A percentile compares a stretch with the other conserved stretches of the same genome.
Conservation (phyloP, 805 yeast genomes). For the Pichia deserticola region DNA sequence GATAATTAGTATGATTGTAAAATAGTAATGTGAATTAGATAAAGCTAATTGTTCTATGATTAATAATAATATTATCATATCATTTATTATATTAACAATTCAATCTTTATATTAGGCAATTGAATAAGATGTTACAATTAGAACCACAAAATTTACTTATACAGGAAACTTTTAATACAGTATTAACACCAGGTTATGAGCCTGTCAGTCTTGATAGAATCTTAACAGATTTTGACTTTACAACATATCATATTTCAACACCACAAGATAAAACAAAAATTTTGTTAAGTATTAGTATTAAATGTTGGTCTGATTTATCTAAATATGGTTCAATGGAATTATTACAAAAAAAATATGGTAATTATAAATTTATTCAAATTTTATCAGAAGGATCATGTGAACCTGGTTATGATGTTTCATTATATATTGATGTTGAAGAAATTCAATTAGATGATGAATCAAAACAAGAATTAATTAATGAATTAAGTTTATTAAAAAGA, state of each 20-base stretch:
- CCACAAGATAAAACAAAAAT: constrained; percentile 63
- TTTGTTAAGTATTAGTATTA: constrained; percentile 62
- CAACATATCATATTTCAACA: constrained; percentile 89
- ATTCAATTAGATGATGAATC: constrained; percentile 35
- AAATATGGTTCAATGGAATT: constrained; percentile 57
- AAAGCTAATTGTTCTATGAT: no score
- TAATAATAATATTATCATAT: no score
- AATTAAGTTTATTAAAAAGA: constrained; percentile 72
- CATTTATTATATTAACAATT: no score
- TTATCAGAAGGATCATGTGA: constrained; percentile 42
- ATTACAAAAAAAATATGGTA: constrained; percentile 45
- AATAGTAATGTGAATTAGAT: no score
- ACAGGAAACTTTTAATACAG: constrained; percentile 71
- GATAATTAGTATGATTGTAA: no score
- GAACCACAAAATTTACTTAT: constrained; percentile 79
- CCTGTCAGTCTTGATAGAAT: constrained; percentile 69
- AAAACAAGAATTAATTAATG: constrained; percentile 45
- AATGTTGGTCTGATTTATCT: constrained; percentile 67
- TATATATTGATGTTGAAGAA: constrained; percentile 49
- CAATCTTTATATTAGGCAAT: no score
- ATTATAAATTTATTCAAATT: constrained; percentile 30
- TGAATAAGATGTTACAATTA: constrained; percentile 64
- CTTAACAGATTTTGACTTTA: constrained; percentile 91
- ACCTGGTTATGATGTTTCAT: constrained; percentile 73
- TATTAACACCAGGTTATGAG: constrained; percentile 43